Percentiles rank a stretch among this genome's conserved stretches.
Conservation (phyloP, 2,329 filamentous ascomycete genomes). For the Pseudopyricularia javanii region DNA sequence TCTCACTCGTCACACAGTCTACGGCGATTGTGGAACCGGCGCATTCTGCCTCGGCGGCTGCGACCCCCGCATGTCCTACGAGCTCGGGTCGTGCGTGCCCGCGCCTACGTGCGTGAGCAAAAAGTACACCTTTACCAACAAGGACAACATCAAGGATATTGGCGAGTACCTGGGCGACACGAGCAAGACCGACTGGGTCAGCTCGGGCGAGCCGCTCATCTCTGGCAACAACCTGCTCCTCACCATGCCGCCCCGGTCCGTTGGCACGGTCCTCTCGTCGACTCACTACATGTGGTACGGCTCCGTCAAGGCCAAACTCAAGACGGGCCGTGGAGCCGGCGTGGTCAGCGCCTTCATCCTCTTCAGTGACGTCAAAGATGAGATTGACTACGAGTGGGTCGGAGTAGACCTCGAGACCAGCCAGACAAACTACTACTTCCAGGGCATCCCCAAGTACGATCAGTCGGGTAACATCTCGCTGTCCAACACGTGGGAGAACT, state of each 20-base stretch:
- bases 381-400: constrained; percentile 95
- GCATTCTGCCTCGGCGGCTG: constrained; percentile 95
- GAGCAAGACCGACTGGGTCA: constrained; percentile 73
- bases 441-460: constrained; percentile 77
- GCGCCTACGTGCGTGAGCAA: constrained; percentile 68
- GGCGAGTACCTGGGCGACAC: constrained; percentile 79
- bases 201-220: constrained; percentile 60
- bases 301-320: constrained; percentile 74
- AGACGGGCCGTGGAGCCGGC: constrained; percentile 72
- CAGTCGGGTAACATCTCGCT: constrained; percentile 62
- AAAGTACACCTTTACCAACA: constrained; percentile 59
- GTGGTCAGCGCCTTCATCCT: constrained; percentile 97
- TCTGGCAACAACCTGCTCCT: constrained; percentile 63
- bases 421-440: constrained; percentile 96
- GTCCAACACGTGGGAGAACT: constrained; percentile 62
- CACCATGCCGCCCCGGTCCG: constrained; percentile 78
- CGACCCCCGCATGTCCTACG: constrained; percentile 74
- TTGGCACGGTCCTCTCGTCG: constrained; percentile 74
- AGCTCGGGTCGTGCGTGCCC: constrained; percentile 74
- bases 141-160: constrained; percentile 60
- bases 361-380: constrained; percentile 90
- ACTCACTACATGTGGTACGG: constrained; percentile 96
- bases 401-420: constrained; percentile 64
- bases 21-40: constrained; percentile 83
- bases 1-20: constrained; percentile 45